Conservation (phyloP, 805 yeast genomes). For the Wickerhamiella australiensis region DNA sequence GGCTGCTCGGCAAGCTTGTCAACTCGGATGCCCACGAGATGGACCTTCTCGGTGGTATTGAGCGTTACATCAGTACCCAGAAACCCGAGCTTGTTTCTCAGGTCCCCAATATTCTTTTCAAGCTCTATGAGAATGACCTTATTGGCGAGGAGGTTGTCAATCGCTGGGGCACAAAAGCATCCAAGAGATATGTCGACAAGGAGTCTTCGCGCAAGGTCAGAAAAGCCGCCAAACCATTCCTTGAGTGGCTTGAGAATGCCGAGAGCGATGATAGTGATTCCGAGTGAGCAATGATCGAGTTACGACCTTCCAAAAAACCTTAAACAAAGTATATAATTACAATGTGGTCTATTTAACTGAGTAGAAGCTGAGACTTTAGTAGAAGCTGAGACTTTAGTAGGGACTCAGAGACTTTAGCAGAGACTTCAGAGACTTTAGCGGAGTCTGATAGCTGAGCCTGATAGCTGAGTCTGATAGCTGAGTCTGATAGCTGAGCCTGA, state of each 20-base stretch:
- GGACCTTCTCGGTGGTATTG: conserved; percentile 90
- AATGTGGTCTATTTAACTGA: no score
- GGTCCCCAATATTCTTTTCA: conserved; percentile 72
- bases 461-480: no score
- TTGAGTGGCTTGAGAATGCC: conserved; percentile 91
- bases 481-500: no score
- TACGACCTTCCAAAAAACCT: not conserved
- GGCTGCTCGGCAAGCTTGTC: conserved; percentile 69
- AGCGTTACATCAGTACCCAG: conserved; percentile 77
- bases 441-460: no score
- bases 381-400: no score
- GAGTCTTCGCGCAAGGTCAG: conserved; percentile 86
- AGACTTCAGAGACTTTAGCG: no score
- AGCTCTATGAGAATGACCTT: conserved; percentile 72
- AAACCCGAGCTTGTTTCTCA: conserved; percentile 57
- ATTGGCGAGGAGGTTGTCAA: conserved; percentile 69
- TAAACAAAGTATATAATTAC: no score
- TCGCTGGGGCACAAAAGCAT: conserved; percentile 82
- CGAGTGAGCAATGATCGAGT: no score
- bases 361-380: no score
- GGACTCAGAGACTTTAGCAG: no score
- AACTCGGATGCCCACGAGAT: conserved; percentile 52
- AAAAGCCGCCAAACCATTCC: conserved; percentile 90
- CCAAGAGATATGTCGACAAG: conserved; percentile 88
- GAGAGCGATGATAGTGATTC: conserved; percentile 73